Base-by-base conservation (phyloP, 148 eudicot genomes). In the Polygonum aviculare region DNA sequence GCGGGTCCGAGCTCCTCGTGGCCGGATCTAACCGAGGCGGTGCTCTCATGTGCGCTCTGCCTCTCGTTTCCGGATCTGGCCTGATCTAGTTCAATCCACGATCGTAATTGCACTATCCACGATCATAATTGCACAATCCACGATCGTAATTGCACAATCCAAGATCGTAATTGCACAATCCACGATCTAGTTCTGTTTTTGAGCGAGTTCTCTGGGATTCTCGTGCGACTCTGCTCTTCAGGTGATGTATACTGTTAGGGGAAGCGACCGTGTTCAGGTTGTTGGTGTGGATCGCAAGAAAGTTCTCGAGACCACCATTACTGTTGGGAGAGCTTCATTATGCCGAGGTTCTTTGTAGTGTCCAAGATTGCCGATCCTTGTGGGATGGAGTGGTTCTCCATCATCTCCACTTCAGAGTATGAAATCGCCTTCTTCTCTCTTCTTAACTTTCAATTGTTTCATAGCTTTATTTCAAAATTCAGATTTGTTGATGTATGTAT, bases 351-450 rank as follows among this genome's bases (percentile, higher is more conserved):
- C 79, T 93, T 86, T 49, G 94, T 91, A 10, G 96, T 92, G 12
- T 86, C 97, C 0, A 92, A 92, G 88, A 92, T 92, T 85, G 88
- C 87, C 74, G 87, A 88, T 70, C 77, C 86, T 11, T 80, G 79
- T 80, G 98, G 98, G 62, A 36, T 93, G 89, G 94, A 93, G 75
- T 93, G 98, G 98, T 93, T 93, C 90, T 93, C 98, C 33, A 91
- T 93, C 83, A 84, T 93, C 81, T 77, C 85, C 55, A 91, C 97
- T 63, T 97, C 98, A 33, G 83, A 93, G 98, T 93, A 82, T 79
- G 95, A n/a, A 14, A 73, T 39, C 69, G 3, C 26, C 16, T 60
- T 11, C 1, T 33, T n/a, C n/a, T n/a, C n/a, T 3, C 12, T n/a
- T n/a, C n/a, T n/a, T n/a, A 3, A 3, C 21, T 57, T 57, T 22